Evolutionary conservation across 805 yeast genomes (phyloP).

Genomic region (Lachancea quebecensis): DNA sequence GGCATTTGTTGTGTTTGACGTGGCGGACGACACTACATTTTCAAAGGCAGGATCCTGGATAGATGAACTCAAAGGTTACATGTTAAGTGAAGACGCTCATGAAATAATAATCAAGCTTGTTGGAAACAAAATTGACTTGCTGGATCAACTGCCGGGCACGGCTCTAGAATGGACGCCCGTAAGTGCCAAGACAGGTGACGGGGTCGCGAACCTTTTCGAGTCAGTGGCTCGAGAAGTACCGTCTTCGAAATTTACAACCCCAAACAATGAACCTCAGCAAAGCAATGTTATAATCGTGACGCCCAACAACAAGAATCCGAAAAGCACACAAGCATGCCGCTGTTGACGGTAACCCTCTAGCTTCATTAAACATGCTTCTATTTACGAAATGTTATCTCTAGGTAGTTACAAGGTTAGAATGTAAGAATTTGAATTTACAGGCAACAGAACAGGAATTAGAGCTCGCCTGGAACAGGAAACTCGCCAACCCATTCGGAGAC

Average conservation of each 20-base stretch:
- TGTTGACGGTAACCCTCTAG: too few relatives aligned
- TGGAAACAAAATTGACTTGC: conserved; percentile 71
- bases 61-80: conserved; percentile 49
- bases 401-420: neutral
- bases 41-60: conserved; percentile 71
- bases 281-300: too few relatives aligned
- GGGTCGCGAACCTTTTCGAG: conserved; percentile 39
- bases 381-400: neutral
- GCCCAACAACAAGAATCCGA: too few relatives aligned
- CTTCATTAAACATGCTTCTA: too few relatives aligned
- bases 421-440: neutral
- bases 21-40: conserved; percentile 57
- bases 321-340: neutral
- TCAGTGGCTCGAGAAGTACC: conserved; percentile 39
- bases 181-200: conserved; percentile 49
- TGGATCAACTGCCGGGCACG: conserved; percentile 39
- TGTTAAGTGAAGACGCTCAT: conserved; percentile 42
- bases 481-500: conserved; percentile 65
- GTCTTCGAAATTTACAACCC: conserved; percentile 15
- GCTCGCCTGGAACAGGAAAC: conserved; percentile 87
- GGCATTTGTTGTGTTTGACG: conserved; percentile 72
- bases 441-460: conserved; percentile 15
- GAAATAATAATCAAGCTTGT: conserved; percentile 60
- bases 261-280: too few relatives aligned
- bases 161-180: conserved; percentile 39